phyloP scores from a whole-genome alignment of 2,329 filamentous ascomycete species.

The Diaporthe aspalathi region DNA sequence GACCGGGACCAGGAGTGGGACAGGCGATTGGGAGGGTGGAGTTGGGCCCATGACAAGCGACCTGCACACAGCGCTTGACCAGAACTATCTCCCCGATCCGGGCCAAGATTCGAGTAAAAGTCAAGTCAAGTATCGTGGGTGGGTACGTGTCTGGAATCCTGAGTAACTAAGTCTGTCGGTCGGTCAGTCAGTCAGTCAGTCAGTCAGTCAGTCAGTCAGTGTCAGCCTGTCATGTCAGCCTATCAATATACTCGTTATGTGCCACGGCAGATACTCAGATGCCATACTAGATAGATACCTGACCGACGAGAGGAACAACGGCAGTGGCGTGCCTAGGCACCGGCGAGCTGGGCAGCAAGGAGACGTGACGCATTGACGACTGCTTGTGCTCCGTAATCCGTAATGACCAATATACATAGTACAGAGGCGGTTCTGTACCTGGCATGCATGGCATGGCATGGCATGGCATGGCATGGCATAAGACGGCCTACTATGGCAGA shows the following conservation, averaged over 20 bases:
- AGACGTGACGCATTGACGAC: not conserved
- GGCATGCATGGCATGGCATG: slow-evolving; percentile 3
- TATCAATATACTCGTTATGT: too few relatives aligned
- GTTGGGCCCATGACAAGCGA: slow-evolving; percentile 12
- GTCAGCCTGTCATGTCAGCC: too few relatives aligned
- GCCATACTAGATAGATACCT: not conserved
- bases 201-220: too few relatives aligned
- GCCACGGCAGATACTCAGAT: not conserved
- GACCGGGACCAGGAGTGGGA: not conserved
- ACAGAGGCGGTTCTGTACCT: slow-evolving; percentile 5
- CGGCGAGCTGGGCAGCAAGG: not conserved
- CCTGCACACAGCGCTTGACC: slow-evolving; percentile 20
- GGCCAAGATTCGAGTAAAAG: slow-evolving; percentile 22
- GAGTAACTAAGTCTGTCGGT: too few relatives aligned
- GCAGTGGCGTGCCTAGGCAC: not conserved
- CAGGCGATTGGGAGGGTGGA: not conserved
- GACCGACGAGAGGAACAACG: not conserved
- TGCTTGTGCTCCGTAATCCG: too few relatives aligned
- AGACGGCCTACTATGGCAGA: not conserved
- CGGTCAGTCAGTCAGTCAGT: too few relatives aligned
- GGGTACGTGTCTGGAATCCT: not conserved
- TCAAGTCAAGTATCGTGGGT: not conserved
- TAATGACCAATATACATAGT: not conserved
- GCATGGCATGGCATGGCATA: slow-evolving; percentile 15
- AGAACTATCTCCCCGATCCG: slow-evolving; percentile 23